Conservation (phyloP, 345 rosid species). For the Melaleuca quinquenervia region DNA sequence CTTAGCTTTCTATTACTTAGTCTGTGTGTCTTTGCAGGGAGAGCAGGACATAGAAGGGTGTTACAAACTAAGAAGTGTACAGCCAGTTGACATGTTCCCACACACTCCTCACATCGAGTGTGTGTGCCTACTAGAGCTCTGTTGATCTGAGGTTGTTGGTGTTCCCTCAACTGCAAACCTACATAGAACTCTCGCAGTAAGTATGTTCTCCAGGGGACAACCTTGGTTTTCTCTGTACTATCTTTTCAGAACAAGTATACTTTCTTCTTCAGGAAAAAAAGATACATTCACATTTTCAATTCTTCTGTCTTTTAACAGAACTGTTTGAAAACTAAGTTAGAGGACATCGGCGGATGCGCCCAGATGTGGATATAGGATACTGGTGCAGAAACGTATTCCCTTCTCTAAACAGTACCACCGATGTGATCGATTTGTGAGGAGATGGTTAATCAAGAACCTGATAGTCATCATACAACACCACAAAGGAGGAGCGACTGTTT, state of each 20-base stretch:
- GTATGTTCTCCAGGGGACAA: not conserved
- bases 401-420: not conserved
- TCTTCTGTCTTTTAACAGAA: not conserved
- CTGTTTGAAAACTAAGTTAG: not conserved
- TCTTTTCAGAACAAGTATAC: not conserved
- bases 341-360: not conserved
- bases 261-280: not conserved
- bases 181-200: not conserved
- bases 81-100: conserved; percentile 94
- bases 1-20: not conserved
- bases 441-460: not conserved
- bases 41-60: conserved; percentile 59
- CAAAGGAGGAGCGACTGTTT: not conserved
- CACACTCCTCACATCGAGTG: conserved; percentile 96
- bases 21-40: conserved; percentile 30
- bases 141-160: not conserved
- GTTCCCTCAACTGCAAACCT: not conserved
- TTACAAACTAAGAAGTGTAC: conserved; percentile 63
- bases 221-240: not conserved
- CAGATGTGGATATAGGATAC: not conserved
- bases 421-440: not conserved
- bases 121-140: conserved; percentile 69
- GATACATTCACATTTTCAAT: not conserved
- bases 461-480: not conserved
- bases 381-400: not conserved